Evolutionary conservation across 495 filamentous ascomycete genomes (phyloP).

Genomic region (Penicillium dipodomyicola): DNA sequence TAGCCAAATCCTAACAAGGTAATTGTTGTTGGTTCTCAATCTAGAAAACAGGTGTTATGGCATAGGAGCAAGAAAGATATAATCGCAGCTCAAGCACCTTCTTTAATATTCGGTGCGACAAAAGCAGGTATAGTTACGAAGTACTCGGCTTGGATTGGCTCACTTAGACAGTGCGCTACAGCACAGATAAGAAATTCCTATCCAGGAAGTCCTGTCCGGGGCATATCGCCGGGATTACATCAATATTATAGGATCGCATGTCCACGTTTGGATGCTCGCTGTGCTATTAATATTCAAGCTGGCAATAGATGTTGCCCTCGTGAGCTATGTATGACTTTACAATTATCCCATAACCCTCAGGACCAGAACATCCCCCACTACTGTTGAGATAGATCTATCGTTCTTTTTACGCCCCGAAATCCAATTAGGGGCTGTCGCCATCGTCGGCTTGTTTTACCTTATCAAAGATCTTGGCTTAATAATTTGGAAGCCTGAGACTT

Average conservation of each 20-base stretch:
- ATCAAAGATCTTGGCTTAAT: background rate
- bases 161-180: background rate
- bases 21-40: background rate
- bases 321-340: background rate
- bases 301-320: background rate
- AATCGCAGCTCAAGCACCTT: background rate
- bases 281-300: background rate
- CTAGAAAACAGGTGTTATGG: background rate
- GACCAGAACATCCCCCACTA: too few relatives aligned
- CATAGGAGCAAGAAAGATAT: background rate
- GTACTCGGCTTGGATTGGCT: constrained; percentile 1
- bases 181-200: constrained; percentile 2
- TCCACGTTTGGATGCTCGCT: constrained; percentile 2
- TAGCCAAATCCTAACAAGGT: background rate
- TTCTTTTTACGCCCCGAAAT: background rate
- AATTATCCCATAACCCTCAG: background rate
- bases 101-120: background rate
- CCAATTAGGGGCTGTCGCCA: background rate
- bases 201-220: constrained; percentile 12
- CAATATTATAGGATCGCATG: constrained; percentile 5
- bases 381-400: too few relatives aligned
- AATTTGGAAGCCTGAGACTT: background rate
- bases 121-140: background rate
- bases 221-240: background rate
- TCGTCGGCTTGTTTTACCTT: background rate